Evolutionary conservation across 139 green algal genomes (phyloP).

Genomic region (Micromonas commoda): DNA sequence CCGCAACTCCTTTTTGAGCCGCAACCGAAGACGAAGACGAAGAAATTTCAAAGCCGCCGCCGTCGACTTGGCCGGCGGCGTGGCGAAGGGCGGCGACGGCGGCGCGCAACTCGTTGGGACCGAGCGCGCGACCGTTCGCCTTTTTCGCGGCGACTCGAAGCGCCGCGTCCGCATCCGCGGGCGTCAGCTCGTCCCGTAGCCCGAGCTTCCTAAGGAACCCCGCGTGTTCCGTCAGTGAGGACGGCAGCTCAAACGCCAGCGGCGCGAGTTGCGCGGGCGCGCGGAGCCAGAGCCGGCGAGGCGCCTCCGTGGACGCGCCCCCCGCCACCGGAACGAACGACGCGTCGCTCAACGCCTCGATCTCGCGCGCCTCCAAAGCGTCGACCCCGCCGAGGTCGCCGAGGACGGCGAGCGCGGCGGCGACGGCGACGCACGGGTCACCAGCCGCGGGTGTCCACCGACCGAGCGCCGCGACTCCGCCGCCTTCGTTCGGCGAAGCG

Average conservation of each 20-base stretch:
- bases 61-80: constrained; percentile 15
- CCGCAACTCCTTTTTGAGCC: constrained; percentile 10
- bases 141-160: constrained; percentile 30
- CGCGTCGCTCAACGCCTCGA: constrained; percentile 26
- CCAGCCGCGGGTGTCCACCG: not conserved
- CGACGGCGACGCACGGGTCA: not conserved
- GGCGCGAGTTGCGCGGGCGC: constrained; percentile 44
- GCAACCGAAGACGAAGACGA: no score
- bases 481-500: constrained; percentile 25
- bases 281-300: constrained; percentile 45
- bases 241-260: constrained; percentile 58
- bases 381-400: not conserved
- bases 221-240: constrained; percentile 35
- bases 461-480: not conserved
- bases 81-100: constrained; percentile 44
- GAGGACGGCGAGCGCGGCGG: not conserved
- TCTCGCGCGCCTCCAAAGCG: constrained; percentile 16
- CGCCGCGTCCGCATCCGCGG: constrained; percentile 21
- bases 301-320: constrained; percentile 45
- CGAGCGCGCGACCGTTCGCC: constrained; percentile 34
- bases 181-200: constrained; percentile 37
- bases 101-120: constrained; percentile 48
- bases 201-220: constrained; percentile 50
- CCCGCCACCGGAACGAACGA: constrained; percentile 58
- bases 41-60: not conserved